A percentile compares a stretch with the other conserved stretches of the same genome.
These are phyloP conservation scores for Tetradesmus lagerheimii DNA, from an alignment of 139 green algal species.

Conservation along the genomic window DNA sequence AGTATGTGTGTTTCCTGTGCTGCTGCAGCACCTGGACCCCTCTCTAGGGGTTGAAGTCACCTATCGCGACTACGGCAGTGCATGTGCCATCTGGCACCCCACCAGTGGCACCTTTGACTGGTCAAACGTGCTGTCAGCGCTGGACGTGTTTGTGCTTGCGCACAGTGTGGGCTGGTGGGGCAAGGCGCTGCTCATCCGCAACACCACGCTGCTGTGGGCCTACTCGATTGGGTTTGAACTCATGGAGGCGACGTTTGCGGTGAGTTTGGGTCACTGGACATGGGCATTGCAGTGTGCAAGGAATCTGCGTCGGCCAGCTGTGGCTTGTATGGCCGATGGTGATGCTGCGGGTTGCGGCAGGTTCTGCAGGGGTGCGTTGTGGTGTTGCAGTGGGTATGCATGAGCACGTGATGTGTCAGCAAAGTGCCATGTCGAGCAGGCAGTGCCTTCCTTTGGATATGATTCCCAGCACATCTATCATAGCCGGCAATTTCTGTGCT, in stretches of 20 bases:
- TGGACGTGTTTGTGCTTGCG: conserved; percentile 96
- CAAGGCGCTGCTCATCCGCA: conserved; percentile 83
- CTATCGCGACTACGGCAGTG: conserved; percentile 82
- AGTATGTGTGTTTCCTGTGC: too few relatives aligned
- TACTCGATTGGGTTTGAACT: conserved; percentile 70
- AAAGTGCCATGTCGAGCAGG: too few relatives aligned
- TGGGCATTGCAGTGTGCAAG: not conserved
- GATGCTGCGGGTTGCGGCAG: not conserved
- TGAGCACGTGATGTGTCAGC: too few relatives aligned
- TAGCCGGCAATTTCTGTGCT: too few relatives aligned
- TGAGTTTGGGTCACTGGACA: not conserved
- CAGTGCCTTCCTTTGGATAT: too few relatives aligned
- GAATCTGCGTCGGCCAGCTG: too few relatives aligned
- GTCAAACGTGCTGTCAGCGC: conserved; percentile 60
- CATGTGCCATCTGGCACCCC: conserved; percentile 76
- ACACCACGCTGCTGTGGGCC: conserved; percentile 79
- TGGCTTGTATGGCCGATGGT: too few relatives aligned
- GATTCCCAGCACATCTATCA: too few relatives aligned
- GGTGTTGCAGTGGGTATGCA: too few relatives aligned
- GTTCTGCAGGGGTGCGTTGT: not conserved
- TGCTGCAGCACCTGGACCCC: conserved; percentile 81
- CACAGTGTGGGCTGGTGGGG: conserved; percentile 87
- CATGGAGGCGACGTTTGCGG: conserved; percentile 66
- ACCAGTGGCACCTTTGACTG: conserved; percentile 33
- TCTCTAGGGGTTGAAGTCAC: conserved; percentile 81